Conservation (phyloP, 2,329 filamentous ascomycete species). For the Ceratocystis variospora region DNA sequence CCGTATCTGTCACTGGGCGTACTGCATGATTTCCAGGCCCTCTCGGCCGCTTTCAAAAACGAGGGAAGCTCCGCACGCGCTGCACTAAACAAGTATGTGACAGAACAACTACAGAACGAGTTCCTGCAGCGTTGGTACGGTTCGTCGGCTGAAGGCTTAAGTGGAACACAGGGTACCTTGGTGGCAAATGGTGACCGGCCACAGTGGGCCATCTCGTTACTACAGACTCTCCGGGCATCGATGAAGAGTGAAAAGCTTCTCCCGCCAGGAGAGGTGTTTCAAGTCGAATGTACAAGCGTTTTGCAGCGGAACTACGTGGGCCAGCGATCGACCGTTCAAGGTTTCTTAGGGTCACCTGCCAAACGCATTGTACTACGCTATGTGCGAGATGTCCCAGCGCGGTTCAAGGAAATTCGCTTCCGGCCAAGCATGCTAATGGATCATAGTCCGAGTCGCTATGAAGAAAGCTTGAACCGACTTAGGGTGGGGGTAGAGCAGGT, state of each 20-base stretch:
- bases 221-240: conserved; percentile 50
- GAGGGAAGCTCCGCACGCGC: conserved; percentile 54
- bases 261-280: conserved; percentile 64
- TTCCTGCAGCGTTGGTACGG: conserved; percentile 49
- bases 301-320: conserved; percentile 42
- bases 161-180: conserved; percentile 24
- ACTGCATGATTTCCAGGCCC: conserved; percentile 59
- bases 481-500: conserved; percentile 33
- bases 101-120: conserved; percentile 49
- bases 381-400: conserved; percentile 53
- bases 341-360: conserved; percentile 51
- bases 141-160: conserved; percentile 26
- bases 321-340: conserved; percentile 23
- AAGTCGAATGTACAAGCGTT: conserved; percentile 54
- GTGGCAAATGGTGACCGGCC: conserved; percentile 37
- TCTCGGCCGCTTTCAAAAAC: conserved; percentile 58
- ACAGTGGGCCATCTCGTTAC: conserved; percentile 53
- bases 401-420: conserved; percentile 58
- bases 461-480: conserved; percentile 52
- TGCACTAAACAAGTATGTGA: conserved; percentile 52
- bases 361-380: conserved; percentile 57
- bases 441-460: conserved; percentile 62
- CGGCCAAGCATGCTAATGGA: conserved; percentile 61
- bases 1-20: conserved; percentile 60
- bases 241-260: conserved; percentile 58